A percentile compares a stretch with the other conserved stretches of the same genome.
Evolutionary conservation across 2,329 filamentous ascomycete species (phyloP).

Genomic region (Trichoderma gracile): DNA sequence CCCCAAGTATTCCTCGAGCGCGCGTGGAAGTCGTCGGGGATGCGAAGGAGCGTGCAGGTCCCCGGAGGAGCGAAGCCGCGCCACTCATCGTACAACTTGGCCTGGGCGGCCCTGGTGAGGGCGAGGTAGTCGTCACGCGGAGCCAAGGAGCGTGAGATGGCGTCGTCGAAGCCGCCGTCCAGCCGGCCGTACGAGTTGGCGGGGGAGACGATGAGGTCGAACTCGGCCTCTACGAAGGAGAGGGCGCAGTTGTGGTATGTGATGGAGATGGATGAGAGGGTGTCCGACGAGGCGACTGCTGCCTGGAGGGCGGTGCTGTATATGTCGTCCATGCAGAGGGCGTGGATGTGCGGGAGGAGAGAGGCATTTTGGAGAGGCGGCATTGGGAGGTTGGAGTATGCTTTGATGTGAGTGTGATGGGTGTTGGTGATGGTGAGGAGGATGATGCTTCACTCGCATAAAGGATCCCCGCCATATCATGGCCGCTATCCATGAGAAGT

Average conservation of each 20-base stretch:
- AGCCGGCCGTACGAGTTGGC: constrained; percentile 57
- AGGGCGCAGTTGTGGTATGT: constrained; percentile 45
- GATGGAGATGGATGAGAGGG: constrained; percentile 37
- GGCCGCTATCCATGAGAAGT: neutral
- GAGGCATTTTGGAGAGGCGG: neutral
- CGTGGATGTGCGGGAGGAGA: constrained; percentile 28
- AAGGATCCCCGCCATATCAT: neutral
- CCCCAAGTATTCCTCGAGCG: constrained; percentile 43
- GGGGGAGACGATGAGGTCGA: constrained; percentile 54
- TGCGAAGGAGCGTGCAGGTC: constrained; percentile 49
- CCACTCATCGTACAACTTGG: constrained; percentile 47
- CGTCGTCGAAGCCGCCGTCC: constrained; percentile 57
- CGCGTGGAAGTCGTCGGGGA: constrained; percentile 42
- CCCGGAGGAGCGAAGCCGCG: constrained; percentile 54
- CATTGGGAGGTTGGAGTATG: neutral
- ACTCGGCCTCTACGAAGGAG: constrained; percentile 41
- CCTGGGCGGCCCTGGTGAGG: constrained; percentile 49
- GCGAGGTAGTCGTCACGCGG: constrained; percentile 48
- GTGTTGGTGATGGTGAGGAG: neutral
- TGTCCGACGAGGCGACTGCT: constrained; percentile 35
- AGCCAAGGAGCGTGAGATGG: constrained; percentile 51
- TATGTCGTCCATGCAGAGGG: constrained; percentile 27
- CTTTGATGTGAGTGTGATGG: neutral
- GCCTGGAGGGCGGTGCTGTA: constrained; percentile 44
- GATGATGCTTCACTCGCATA: neutral